A percentile compares a stretch with the other conserved stretches of the same genome.
These are phyloP conservation scores for Hippophae tibetana DNA, from an alignment of 306 rosid genomes.

Conservation along the genomic window DNA sequence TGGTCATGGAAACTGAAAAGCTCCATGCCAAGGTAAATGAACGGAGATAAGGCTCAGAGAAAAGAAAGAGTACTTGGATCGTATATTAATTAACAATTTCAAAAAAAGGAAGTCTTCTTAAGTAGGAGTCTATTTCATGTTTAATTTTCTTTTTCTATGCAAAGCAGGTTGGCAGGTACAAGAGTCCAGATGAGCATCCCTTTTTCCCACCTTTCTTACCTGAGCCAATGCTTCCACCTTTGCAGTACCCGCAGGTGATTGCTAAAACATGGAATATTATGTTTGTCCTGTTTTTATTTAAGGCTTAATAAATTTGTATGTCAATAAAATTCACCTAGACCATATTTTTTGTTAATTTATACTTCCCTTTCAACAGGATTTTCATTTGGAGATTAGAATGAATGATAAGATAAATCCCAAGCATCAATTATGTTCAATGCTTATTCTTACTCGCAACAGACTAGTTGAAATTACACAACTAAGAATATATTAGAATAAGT, in stretches of 20 bases:
- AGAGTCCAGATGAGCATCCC: constrained; percentile 58
- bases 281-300: constrained; percentile 1
- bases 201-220: constrained; percentile 41
- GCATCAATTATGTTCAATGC: too few species aligned
- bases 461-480: too few species aligned
- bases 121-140: neutral
- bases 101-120: neutral
- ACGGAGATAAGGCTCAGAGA: constrained; percentile 3
- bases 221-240: constrained; percentile 45
- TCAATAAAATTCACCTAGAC: neutral
- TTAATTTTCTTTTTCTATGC: constrained; percentile 17
- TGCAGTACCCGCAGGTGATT: constrained; percentile 55
- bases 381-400: neutral
- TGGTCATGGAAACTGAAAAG: constrained; percentile 56
- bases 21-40: constrained; percentile 54
- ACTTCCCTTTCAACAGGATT: neutral
- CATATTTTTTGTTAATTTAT: too few species aligned
- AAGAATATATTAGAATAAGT: too few species aligned
- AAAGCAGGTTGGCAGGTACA: constrained; percentile 59
- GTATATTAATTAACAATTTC: neutral
- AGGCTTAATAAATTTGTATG: neutral
- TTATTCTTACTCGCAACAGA: too few species aligned
- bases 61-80: neutral
- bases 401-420: too few species aligned
- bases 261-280: constrained; percentile 2